Conservation (phyloP, 192 early-diverging fungal species). For the Coemansia sp. region DNA sequence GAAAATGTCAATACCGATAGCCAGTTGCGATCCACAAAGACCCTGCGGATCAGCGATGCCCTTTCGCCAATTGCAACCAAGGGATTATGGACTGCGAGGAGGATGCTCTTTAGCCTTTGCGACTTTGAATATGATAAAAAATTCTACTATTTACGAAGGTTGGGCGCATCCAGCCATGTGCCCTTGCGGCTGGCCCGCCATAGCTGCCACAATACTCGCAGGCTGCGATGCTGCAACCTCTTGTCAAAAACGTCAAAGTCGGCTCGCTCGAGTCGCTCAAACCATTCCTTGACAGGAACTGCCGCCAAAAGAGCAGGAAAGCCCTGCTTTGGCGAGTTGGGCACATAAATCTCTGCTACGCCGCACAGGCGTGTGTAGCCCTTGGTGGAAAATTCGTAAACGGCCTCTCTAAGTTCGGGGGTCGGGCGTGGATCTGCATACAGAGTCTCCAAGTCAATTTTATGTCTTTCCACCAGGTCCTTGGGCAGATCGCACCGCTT, state of each 20-base stretch:
- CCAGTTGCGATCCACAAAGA: not conserved
- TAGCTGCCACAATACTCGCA: slow-evolving; percentile 39
- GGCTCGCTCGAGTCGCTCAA: slow-evolving; percentile 70
- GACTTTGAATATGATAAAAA: not conserved
- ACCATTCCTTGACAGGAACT: slow-evolving; percentile 70
- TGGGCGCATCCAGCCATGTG: slow-evolving; percentile 33
- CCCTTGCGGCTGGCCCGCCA: slow-evolving; percentile 41
- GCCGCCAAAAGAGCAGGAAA: slow-evolving; percentile 72
- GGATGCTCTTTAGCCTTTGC: not conserved
- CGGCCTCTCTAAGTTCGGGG: slow-evolving; percentile 69
- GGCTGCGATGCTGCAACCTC: slow-evolving; percentile 57
- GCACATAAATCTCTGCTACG: slow-evolving; percentile 66
- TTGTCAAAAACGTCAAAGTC: slow-evolving; percentile 86
- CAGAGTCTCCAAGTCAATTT: slow-evolving; percentile 73
- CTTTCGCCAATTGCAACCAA: not conserved
- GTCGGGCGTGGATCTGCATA: slow-evolving; percentile 58
- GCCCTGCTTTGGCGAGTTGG: slow-evolving; percentile 58
- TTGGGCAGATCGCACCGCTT: slow-evolving; percentile 71
- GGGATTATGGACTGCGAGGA: not conserved
- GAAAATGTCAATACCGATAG: not conserved
- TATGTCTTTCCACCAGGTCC: slow-evolving; percentile 78
- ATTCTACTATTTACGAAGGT: slow-evolving; percentile 4
- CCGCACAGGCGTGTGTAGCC: slow-evolving; percentile 74
- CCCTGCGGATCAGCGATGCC: not conserved
- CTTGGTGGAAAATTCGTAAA: slow-evolving; percentile 83